Percentiles rank a stretch among this genome's conserved stretches.
Conservation (phyloP, 1,139 yeast species). For the Eremothecium sinecaudum region DNA sequence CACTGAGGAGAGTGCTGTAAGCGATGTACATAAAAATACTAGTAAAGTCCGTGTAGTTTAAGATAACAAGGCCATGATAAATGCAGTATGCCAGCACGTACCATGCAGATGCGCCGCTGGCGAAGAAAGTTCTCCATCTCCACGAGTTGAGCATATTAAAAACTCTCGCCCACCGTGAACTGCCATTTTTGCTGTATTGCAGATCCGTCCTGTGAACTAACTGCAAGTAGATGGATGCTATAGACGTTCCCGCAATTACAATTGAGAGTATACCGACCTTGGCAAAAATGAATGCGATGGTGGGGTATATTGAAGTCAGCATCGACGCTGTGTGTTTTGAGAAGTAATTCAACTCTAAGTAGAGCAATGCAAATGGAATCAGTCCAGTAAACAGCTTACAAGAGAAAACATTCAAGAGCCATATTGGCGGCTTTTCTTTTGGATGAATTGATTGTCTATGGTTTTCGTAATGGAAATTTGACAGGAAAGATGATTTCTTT, state of each 20-base stretch:
- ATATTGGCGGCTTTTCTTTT: slow-evolving; percentile 1
- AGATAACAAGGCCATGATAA: slow-evolving; percentile 50
- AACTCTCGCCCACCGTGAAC: background rate
- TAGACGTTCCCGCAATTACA: slow-evolving; percentile 54
- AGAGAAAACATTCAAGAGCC: slow-evolving; percentile 7
- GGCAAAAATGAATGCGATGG: too few relatives aligned
- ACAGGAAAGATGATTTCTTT: slow-evolving; percentile 1
- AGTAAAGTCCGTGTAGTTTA: slow-evolving; percentile 58
- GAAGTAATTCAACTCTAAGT: slow-evolving; percentile 66
- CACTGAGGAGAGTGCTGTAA: slow-evolving; percentile 58
- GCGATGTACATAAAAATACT: slow-evolving; percentile 60
- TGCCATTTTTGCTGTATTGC: slow-evolving; percentile 15
- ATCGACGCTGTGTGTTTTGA: too few relatives aligned
- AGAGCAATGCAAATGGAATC: slow-evolving; percentile 71
- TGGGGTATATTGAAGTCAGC: too few relatives aligned
- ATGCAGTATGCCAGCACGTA: slow-evolving; percentile 61
- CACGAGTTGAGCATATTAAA: slow-evolving; percentile 33
- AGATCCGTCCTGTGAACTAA: slow-evolving; percentile 37
- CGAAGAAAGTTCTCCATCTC: slow-evolving; percentile 78
- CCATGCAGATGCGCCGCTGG: slow-evolving; percentile 64
- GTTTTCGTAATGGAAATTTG: slow-evolving; percentile 3
- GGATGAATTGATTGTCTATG: background rate
- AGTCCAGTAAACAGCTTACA: slow-evolving; percentile 43
- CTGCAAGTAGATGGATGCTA: slow-evolving; percentile 50
- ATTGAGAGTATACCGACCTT: too few relatives aligned